phyloP scores from a whole-genome alignment of 352 stramenopile genomes.

The Phytopythium montanum region DNA sequence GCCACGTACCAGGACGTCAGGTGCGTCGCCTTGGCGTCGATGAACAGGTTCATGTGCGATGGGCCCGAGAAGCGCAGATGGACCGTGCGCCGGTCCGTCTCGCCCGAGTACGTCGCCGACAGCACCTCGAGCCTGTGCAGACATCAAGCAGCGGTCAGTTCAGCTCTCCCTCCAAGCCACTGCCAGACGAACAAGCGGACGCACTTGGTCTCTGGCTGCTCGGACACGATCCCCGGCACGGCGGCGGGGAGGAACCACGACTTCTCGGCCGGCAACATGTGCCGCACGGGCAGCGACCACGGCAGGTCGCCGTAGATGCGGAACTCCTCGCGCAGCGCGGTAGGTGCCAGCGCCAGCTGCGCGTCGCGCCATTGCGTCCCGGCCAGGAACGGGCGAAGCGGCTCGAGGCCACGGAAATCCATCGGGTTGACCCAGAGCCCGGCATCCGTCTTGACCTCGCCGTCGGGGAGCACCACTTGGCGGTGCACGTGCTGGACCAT shows the following conservation, averaged over 20 bases:
- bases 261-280: conserved; percentile 62
- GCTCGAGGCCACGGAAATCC: conserved; percentile 57
- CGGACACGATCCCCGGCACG: conserved; percentile 20
- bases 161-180: background rate
- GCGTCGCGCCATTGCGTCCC: conserved; percentile 49
- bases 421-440: conserved; percentile 72
- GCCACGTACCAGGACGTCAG: conserved; percentile 60
- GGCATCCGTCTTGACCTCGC: conserved; percentile 42
- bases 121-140: conserved; percentile 44
- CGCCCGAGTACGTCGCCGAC: conserved; percentile 48
- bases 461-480: conserved; percentile 39
- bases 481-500: conserved; percentile 71
- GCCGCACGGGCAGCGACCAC: conserved; percentile 50
- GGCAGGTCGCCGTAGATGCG: conserved; percentile 75
- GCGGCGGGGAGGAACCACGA: conserved; percentile 65
- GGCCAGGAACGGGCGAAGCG: conserved; percentile 39
- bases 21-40: conserved; percentile 65
- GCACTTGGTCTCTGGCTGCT: conserved; percentile 27
- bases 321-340: conserved; percentile 40
- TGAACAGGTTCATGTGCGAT: conserved; percentile 69
- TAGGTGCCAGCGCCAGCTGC: conserved; percentile 23
- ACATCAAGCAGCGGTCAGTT: background rate
- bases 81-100: conserved; percentile 51
- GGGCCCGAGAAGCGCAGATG: conserved; percentile 67
- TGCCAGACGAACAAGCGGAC: background rate